Evolutionary conservation across 495 filamentous ascomycete genomes (phyloP).

Genomic region (Rostrohypoxylon terebratum): DNA sequence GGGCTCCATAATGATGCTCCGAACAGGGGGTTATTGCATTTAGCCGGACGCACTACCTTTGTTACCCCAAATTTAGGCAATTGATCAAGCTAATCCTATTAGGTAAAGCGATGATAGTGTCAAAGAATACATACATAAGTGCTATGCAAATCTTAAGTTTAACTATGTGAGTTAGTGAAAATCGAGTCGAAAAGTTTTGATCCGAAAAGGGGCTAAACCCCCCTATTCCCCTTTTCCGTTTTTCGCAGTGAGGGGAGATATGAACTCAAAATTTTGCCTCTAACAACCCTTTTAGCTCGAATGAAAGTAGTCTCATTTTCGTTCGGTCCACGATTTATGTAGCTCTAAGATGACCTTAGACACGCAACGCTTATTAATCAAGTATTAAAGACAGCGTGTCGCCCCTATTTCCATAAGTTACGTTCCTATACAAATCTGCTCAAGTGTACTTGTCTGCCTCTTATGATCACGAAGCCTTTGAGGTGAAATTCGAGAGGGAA

Average conservation of each 20-base stretch:
- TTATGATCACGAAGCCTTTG: background rate
- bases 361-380: background rate
- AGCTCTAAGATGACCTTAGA: background rate
- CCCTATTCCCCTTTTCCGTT: background rate
- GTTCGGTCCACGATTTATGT: background rate
- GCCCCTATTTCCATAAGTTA: background rate
- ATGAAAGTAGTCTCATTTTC: background rate
- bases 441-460: background rate
- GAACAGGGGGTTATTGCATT: constrained; percentile 29
- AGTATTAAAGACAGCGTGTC: background rate
- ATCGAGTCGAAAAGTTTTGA: background rate
- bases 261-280: background rate
- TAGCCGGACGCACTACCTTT: constrained; percentile 31
- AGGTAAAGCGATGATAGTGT: background rate
- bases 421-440: background rate
- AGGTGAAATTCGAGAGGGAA: background rate
- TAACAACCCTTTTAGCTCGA: background rate
- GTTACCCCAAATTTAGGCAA: constrained; percentile 18
- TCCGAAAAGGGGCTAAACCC: background rate
- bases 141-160: background rate
- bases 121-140: too few species aligned
- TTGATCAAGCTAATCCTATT: constrained; percentile 1
- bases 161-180: too few species aligned
- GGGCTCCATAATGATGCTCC: constrained; percentile 29
- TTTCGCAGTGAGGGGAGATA: background rate